Evolutionary conservation across 139 green algal genomes (phyloP).

Genomic region (Chlamydomonas asymmetrica): DNA sequence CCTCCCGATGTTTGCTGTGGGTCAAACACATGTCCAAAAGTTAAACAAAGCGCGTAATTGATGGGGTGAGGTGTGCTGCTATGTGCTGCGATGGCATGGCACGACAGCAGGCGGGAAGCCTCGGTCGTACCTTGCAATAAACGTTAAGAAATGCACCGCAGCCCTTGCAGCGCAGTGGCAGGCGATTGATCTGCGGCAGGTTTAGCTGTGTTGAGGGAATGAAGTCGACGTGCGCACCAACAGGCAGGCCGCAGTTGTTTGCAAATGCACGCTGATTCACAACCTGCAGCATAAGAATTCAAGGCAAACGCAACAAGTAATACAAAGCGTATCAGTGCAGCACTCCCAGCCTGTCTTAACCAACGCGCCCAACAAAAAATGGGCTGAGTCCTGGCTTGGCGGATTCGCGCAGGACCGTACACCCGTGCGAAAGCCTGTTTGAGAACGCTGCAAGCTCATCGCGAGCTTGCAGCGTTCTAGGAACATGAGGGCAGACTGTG

Average conservation of each 20-base stretch:
- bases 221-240: slow-evolving; percentile 21
- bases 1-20: too few relatives aligned
- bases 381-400: not conserved
- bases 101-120: not conserved
- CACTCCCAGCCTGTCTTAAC: not conserved
- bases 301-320: not conserved
- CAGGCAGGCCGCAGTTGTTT: slow-evolving; percentile 16
- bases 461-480: too few relatives aligned
- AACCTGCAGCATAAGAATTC: not conserved
- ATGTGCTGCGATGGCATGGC: not conserved
- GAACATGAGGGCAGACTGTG: not conserved
- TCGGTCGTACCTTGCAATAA: slow-evolving; percentile 20
- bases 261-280: slow-evolving; percentile 25
- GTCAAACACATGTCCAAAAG: not conserved
- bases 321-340: not conserved
- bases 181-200: not conserved
- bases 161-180: slow-evolving; percentile 15
- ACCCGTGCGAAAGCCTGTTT: not conserved
- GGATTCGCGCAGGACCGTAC: not conserved
- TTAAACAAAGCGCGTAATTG: not conserved
- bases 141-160: slow-evolving; percentile 19
- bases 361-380: not conserved
- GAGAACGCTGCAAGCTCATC: not conserved
- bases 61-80: not conserved
- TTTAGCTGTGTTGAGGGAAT: not conserved